These are phyloP conservation scores for Actinidia chinensis DNA, from an alignment of 179 eudicot genomes.

Conservation along the genomic window DNA sequence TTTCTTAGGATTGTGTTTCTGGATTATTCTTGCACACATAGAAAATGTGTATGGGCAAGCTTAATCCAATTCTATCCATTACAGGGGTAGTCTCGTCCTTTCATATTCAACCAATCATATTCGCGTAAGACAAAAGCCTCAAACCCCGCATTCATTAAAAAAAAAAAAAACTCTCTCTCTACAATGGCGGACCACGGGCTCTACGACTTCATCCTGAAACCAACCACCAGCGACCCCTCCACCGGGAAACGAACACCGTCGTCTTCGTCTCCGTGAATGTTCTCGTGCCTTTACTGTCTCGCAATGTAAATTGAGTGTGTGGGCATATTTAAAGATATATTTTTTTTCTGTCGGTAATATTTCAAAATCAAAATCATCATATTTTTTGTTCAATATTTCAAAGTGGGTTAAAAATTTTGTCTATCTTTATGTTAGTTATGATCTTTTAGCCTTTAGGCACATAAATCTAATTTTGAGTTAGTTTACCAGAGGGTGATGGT, in stretches of 20 bases:
- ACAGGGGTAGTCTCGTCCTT: neutral
- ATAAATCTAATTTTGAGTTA: too few species aligned
- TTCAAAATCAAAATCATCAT: too few species aligned
- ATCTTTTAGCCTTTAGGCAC: too few species aligned
- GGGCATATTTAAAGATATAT: too few species aligned
- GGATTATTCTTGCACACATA: neutral
- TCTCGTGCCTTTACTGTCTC: conserved; percentile 63
- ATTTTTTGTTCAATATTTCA: too few species aligned
- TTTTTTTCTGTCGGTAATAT: too few species aligned
- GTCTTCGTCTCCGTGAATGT: conserved; percentile 30
- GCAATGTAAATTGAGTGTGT: too few species aligned
- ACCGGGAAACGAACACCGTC: neutral
- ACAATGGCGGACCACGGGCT: conserved; percentile 38
- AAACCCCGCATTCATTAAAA: neutral
- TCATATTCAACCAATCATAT: neutral
- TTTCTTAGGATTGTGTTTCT: neutral
- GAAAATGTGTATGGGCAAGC: neutral
- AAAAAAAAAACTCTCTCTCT: conserved; percentile 13
- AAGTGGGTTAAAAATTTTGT: too few species aligned
- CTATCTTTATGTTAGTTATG: too few species aligned
- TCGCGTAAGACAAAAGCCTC: neutral
- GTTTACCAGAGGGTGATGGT: too few species aligned
- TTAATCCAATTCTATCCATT: neutral
- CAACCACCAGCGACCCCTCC: conserved; percentile 14
- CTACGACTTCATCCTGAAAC: conserved; percentile 40